Conservation (phyloP, 2,329 filamentous ascomycete species). For the Alternaria longipes region DNA sequence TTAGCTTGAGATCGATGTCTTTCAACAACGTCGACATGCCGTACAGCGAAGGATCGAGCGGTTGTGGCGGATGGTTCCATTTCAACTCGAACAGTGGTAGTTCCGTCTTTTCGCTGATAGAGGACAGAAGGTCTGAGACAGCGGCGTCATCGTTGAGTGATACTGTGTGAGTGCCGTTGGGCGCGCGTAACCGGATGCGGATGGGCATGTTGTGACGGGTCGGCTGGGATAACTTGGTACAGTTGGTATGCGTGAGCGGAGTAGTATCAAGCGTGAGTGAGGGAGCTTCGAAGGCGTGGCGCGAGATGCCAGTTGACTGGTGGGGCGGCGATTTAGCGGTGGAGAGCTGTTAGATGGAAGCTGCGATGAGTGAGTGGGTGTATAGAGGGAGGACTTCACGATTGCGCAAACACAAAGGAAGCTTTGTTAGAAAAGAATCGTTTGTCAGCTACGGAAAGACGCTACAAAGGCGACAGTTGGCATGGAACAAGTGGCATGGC, state of each 20-base stretch:
- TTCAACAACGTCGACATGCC: constrained; percentile 60
- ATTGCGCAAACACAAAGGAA: not conserved
- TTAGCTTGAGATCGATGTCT: constrained; percentile 68
- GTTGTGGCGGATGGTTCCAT: constrained; percentile 82
- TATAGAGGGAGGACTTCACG: constrained; percentile 3
- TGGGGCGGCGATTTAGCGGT: constrained; percentile 18
- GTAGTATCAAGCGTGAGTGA: constrained; percentile 1
- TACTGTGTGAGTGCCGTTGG: constrained; percentile 75
- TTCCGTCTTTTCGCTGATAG: constrained; percentile 71
- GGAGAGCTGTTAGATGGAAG: constrained; percentile 13
- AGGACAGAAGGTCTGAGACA: constrained; percentile 67
- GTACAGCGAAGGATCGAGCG: constrained; percentile 68
- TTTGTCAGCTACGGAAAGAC: constrained; percentile 25
- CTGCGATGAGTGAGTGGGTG: constrained; percentile 14
- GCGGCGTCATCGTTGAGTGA: constrained; percentile 74
- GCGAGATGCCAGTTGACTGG: constrained; percentile 8
- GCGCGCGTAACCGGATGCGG: constrained; percentile 78
- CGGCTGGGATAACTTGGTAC: not conserved
- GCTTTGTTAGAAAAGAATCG: not conserved
- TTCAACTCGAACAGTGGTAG: constrained; percentile 77
- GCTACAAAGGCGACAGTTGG: constrained; percentile 14
- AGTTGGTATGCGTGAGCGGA: not conserved
- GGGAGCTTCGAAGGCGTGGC: constrained; percentile 10
- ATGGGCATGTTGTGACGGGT: constrained; percentile 59
- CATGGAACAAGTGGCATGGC: constrained; percentile 20